These are phyloP conservation scores for Thelonectria discophora DNA, from an alignment of 2,329 filamentous ascomycete genomes.

Conservation along the genomic window DNA sequence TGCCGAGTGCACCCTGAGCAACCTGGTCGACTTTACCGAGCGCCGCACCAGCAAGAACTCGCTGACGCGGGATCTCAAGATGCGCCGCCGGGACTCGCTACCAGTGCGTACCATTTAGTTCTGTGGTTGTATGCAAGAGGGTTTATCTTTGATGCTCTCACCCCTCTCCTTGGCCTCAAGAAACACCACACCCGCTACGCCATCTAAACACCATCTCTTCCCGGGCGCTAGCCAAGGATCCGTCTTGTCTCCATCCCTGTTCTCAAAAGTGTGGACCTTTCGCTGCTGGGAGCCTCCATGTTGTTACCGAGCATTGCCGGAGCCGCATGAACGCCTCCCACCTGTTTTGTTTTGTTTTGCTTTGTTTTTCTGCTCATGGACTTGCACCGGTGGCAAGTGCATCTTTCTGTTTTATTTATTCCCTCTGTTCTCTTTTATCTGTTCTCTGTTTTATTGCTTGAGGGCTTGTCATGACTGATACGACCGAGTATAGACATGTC, in stretches of 20 bases:
- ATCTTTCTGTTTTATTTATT: too few relatives aligned
- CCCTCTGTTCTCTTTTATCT: too few relatives aligned
- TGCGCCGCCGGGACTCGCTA: constrained; percentile 41
- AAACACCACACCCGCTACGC: constrained; percentile 7
- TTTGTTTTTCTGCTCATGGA: not conserved
- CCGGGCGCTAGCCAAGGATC: constrained; percentile 5
- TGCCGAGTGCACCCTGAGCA: constrained; percentile 65
- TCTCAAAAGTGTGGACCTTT: constrained; percentile 33
- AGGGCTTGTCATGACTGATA: too few relatives aligned
- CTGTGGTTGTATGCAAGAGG: constrained; percentile 21
- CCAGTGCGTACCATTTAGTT: constrained; percentile 46
- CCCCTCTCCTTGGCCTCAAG: too few relatives aligned
- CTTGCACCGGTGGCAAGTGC: too few relatives aligned
- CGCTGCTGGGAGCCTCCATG: constrained; percentile 24
- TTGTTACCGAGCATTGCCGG: constrained; percentile 38
- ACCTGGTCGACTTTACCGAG: constrained; percentile 58
- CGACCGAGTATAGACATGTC: constrained; percentile 13
- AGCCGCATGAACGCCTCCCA: constrained; percentile 33
- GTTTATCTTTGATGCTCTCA: too few relatives aligned
- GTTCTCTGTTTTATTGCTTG: too few relatives aligned
- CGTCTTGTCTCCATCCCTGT: too few relatives aligned
- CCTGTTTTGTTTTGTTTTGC: not conserved
- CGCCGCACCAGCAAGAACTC: constrained; percentile 46
- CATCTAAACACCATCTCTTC: not conserved
- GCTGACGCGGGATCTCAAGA: constrained; percentile 43